Evolutionary conservation across 2,329 filamentous ascomycete species (phyloP).

Genomic region (Diaporthe longicolla): DNA sequence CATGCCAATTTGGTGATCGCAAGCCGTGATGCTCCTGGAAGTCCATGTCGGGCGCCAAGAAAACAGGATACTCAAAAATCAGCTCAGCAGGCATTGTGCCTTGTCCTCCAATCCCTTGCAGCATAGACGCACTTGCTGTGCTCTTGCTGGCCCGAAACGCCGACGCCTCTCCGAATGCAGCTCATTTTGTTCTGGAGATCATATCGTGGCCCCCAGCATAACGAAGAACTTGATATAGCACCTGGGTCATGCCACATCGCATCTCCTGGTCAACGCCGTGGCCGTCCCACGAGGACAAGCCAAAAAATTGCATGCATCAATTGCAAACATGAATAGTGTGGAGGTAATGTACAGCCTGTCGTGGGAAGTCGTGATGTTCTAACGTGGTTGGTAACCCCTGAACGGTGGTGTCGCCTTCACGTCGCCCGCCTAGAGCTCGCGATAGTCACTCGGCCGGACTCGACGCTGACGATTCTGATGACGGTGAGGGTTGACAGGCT

Average conservation of each 20-base stretch:
- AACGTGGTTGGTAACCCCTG: constrained; percentile 28
- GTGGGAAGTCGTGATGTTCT: neutral
- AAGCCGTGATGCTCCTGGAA: neutral
- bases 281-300: neutral
- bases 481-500: constrained; percentile 94
- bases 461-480: constrained; percentile 86
- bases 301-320: neutral
- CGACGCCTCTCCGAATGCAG: constrained; percentile 39
- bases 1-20: neutral
- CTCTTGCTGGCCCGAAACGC: constrained; percentile 30
- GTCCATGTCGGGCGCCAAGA: neutral
- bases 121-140: constrained; percentile 27
- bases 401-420: constrained; percentile 30
- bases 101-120: neutral
- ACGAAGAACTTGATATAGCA: neutral
- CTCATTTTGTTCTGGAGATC: constrained; percentile 3
- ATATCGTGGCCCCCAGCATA: neutral
- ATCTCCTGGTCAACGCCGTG: constrained; percentile 9
- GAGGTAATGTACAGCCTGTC: constrained; percentile 18
- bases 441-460: constrained; percentile 90
- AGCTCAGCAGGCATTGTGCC: constrained; percentile 17
- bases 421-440: constrained; percentile 73
- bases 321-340: neutral
- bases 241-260: neutral
- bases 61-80: neutral